Percentiles rank a stretch among this genome's conserved stretches.
phyloP scores from a whole-genome alignment of 441 rosid species.

The Croton laevigatus region DNA sequence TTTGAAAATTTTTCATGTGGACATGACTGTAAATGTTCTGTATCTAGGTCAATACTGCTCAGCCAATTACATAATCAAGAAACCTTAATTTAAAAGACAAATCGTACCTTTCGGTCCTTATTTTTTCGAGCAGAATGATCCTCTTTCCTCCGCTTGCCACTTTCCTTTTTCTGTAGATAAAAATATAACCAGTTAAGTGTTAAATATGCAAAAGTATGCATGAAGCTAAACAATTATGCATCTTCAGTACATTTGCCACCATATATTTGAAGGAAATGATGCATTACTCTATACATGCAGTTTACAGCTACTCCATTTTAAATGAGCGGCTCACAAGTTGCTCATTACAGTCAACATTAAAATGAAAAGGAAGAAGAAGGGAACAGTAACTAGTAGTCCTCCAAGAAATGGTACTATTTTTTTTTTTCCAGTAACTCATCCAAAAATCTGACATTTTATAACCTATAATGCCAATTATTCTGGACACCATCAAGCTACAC shows the following conservation, averaged over 20 bases:
- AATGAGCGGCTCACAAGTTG: not conserved
- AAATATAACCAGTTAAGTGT: constrained; percentile 19
- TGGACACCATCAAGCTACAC: not conserved
- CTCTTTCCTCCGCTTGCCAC: constrained; percentile 83
- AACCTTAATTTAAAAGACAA: constrained; percentile 1
- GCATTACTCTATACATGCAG: not conserved
- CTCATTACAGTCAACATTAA: not conserved
- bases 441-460: not conserved
- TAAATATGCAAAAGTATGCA: not conserved
- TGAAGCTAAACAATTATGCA: not conserved
- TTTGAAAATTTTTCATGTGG: not conserved
- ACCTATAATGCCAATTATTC: not conserved
- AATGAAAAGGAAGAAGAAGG: not conserved
- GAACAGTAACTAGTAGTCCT: not conserved
- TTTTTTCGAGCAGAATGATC: constrained; percentile 78
- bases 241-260: not conserved
- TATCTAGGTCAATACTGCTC: not conserved
- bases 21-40: not conserved
- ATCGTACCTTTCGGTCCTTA: constrained; percentile 72
- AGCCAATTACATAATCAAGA: not conserved
- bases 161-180: constrained; percentile 70
- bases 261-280: not conserved
- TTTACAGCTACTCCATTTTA: not conserved
- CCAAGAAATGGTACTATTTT: not conserved
- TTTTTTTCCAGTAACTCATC: not conserved